Evolutionary conservation across 2,329 filamentous ascomycete species (phyloP).

Genomic region (Samsoniella hepiali): DNA sequence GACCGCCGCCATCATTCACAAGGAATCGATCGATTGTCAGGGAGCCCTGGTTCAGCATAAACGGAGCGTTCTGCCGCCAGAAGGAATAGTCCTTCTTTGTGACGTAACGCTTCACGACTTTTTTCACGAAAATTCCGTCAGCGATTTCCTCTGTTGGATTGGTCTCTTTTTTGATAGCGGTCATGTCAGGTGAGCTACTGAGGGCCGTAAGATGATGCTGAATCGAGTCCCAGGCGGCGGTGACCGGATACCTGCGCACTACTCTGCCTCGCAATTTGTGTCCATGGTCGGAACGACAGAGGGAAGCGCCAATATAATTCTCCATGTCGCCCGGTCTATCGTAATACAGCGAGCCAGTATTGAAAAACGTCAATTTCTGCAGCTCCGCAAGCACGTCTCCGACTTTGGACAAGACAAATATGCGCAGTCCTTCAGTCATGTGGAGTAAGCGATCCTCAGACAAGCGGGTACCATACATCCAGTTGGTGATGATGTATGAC

Average conservation of each 20-base stretch:
- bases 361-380: not conserved
- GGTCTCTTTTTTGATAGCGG: not conserved
- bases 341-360: not conserved
- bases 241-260: no score
- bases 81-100: not conserved
- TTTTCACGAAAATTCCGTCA: not conserved
- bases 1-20: no score
- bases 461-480: not conserved
- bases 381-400: not conserved
- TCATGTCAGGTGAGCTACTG: not conserved
- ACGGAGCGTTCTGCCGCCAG: not conserved
- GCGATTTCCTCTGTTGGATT: not conserved
- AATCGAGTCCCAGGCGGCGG: not conserved
- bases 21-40: no score
- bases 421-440: not conserved
- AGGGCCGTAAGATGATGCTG: not conserved
- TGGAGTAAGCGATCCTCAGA: not conserved
- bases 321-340: not conserved
- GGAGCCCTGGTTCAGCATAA: not conserved
- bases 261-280: not conserved
- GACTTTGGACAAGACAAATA: not conserved
- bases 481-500: not conserved
- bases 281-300: not conserved
- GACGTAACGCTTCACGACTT: not conserved
- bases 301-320: not conserved